Percentiles rank a stretch among this genome's conserved stretches.
Conservation (phyloP, 73 alveolate genomes). For the Symbiodinium pilosum region DNA sequence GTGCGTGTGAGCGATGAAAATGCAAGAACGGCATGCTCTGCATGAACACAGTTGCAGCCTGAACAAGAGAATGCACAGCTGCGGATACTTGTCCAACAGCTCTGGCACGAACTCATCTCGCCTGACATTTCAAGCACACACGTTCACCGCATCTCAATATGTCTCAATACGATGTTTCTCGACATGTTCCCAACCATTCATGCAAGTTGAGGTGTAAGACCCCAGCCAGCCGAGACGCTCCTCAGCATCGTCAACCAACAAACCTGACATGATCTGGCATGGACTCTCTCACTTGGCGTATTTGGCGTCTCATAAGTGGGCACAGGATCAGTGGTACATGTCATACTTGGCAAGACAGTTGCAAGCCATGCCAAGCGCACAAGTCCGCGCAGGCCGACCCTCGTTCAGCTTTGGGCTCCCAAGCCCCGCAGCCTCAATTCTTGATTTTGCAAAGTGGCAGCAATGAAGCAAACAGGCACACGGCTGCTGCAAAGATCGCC, state of each 20-base stretch:
- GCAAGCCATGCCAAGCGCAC: slow-evolving; percentile 10
- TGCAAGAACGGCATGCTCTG: background rate
- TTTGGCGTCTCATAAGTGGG: too few relatives aligned
- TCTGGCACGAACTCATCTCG: slow-evolving; percentile 78
- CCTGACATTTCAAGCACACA: too few relatives aligned
- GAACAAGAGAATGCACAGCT: slow-evolving; percentile 39
- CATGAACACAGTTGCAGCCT: background rate
- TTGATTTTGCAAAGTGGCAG: background rate
- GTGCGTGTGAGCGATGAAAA: background rate
- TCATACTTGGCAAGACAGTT: too few relatives aligned
- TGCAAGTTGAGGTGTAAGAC: too few relatives aligned
- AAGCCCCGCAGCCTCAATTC: slow-evolving; percentile 74
- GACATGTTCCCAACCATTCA: too few relatives aligned
- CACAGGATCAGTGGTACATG: too few relatives aligned
- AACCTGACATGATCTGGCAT: slow-evolving; percentile 12
- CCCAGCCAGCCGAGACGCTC: slow-evolving; percentile 52
- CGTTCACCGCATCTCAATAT: too few relatives aligned
- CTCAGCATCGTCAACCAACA: slow-evolving; percentile 83
- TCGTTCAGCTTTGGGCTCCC: background rate
- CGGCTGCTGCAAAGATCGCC: slow-evolving; percentile 66
- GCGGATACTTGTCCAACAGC: slow-evolving; percentile 81
- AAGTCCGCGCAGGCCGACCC: slow-evolving; percentile 25
- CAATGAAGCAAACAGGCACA: background rate
- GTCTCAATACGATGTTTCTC: too few relatives aligned
- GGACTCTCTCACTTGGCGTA: background rate